Evolutionary conservation across 1,284 basidiomycete genomes (phyloP), one percentile per base, ranked within the genome.

Genomic region (Marasmius oreades): DNA sequence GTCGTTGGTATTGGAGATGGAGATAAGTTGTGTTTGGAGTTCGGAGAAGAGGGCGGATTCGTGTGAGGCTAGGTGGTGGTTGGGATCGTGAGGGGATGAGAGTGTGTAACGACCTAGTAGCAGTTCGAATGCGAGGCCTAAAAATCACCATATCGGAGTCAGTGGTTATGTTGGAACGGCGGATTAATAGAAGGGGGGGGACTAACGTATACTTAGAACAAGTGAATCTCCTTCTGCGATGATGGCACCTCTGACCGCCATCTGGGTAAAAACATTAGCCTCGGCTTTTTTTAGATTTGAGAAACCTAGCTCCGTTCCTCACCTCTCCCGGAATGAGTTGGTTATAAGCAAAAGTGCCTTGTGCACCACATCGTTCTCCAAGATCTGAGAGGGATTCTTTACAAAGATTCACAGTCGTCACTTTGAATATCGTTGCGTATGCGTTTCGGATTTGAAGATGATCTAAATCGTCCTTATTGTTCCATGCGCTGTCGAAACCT

Each of bases 191-290:
- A n/a, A n/a, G n/a, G n/a, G n/a, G n/a, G n/a, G 28, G 28, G 28
- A 67, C 71, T 31, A 56, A 77, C 77, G 68, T 39, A 78, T 75
- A 6, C 69, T 74, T 7, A 77, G 62, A 0, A 64, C 73, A 2
- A 79, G 62, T 20, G 73, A 51, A 55, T 80, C 77, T 7, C 78
- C 78, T 62, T 79, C 78, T 1, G 77, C 77, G 56, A 79, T 78
- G 10, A 71, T 68, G 7, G 68, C 63, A 0, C 76, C 77, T 7
- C 75, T 70, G 58, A 74, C 63, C 26, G 73, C 70, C 20, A 59
- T 63, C 77, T 77, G 47, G 28, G 45, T 53, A 54, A 16, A 43
- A 31, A 4, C 28, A 10, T 10, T 5, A 31, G 28, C n/a, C 50
- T 20, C 22, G 58, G 22, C 11, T 39, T 28, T 8, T 34, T 18